Evolutionary conservation across 495 filamentous ascomycete genomes (phyloP).

Genomic region (Bacidia gigantensis): DNA sequence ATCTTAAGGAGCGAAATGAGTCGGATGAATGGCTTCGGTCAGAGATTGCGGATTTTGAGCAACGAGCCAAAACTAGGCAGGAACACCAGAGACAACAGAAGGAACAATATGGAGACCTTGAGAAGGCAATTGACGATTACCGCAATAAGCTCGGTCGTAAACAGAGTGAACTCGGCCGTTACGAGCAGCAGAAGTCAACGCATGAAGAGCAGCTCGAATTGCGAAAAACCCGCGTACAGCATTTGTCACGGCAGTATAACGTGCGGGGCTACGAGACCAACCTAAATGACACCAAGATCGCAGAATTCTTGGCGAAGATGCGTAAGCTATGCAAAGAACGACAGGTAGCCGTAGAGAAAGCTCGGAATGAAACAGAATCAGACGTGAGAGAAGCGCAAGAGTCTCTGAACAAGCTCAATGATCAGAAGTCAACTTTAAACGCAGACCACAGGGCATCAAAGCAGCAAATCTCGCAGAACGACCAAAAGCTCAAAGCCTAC

Average conservation of each 20-base stretch:
- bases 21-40: constrained; percentile 64
- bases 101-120: constrained; percentile 43
- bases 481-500: constrained; percentile 46
- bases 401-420: constrained; percentile 52
- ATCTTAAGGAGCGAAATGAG: constrained; percentile 62
- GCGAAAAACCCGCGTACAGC: constrained; percentile 59
- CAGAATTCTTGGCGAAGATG: constrained; percentile 64
- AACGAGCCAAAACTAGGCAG: constrained; percentile 51
- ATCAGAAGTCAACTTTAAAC: constrained; percentile 49
- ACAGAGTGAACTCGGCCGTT: constrained; percentile 68
- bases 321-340: constrained; percentile 64
- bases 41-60: constrained; percentile 69
- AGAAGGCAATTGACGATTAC: constrained; percentile 42
- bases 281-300: constrained; percentile 57
- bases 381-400: constrained; percentile 54
- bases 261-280: constrained; percentile 74
- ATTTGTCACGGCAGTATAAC: constrained; percentile 63
- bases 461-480: constrained; percentile 53
- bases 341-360: constrained; percentile 55
- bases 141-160: constrained; percentile 52
- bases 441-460: constrained; percentile 57
- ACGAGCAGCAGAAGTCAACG: constrained; percentile 71
- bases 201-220: constrained; percentile 64
- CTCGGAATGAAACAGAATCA: constrained; percentile 55
- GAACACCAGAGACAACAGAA: constrained; percentile 41